These are phyloP conservation scores for Dipteronia sinensis DNA, from an alignment of 345 rosid species.

Conservation along the genomic window DNA sequence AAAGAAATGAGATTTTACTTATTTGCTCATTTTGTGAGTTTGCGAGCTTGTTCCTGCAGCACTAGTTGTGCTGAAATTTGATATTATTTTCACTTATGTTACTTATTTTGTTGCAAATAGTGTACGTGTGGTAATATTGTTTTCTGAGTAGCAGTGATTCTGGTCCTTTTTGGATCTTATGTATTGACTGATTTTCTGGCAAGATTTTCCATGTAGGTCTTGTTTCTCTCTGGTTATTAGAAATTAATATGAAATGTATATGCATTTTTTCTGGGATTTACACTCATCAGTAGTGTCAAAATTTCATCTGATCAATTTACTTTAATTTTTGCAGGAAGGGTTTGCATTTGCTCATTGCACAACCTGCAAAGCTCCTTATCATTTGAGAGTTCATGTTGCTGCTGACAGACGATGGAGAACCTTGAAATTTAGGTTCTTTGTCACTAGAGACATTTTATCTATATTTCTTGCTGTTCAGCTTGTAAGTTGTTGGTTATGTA, in stretches of 20 bases:
- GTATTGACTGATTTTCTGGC: not conserved
- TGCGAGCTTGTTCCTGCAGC: no score
- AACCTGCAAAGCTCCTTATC: slow-evolving; percentile 97
- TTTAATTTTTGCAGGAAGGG: slow-evolving; percentile 71
- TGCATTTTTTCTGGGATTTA: not conserved
- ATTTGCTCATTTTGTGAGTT: not conserved
- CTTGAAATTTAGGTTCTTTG: slow-evolving; percentile 95
- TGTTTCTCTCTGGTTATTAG: not conserved
- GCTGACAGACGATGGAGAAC: slow-evolving; percentile 98
- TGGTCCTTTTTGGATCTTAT: not conserved
- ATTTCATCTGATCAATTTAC: slow-evolving; percentile 8
- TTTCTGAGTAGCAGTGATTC: not conserved
- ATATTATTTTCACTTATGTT: not conserved
- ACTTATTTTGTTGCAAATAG: not conserved
- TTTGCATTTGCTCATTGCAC: slow-evolving; percentile 99
- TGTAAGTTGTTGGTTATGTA: slow-evolving; percentile 46
- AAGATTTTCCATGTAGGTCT: not conserved
- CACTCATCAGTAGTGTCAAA: not conserved
- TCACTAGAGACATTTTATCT: slow-evolving; percentile 88
- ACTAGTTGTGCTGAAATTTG: no score
- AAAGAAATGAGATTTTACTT: not conserved
- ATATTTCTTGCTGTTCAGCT: slow-evolving; percentile 93
- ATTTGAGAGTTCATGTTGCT: slow-evolving; percentile 95
- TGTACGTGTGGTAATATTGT: not conserved
- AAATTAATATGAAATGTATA: not conserved